Percentiles rank a stretch among this genome's conserved stretches.
Evolutionary conservation across 2,329 filamentous ascomycete species (phyloP).

Genomic region (Ophiocordyceps camponoti-leonardi): DNA sequence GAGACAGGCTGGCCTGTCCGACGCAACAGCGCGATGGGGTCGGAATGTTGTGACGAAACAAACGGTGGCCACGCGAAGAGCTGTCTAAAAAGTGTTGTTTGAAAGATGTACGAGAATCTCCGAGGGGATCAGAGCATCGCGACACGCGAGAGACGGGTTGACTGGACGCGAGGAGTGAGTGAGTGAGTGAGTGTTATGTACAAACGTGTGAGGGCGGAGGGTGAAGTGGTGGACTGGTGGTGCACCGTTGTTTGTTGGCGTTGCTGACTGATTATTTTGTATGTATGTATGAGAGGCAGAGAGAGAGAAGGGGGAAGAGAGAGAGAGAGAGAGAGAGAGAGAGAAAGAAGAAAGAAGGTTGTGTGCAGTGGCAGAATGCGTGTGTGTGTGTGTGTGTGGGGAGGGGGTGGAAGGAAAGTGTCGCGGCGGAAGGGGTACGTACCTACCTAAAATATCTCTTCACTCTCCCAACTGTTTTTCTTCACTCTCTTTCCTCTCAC

Average conservation of each 20-base stretch:
- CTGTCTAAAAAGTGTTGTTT: constrained; percentile 10
- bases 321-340: no score
- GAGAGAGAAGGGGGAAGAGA: constrained; percentile 2
- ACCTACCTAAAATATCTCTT: constrained; percentile 1
- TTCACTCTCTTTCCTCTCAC: not conserved
- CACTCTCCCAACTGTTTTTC: not conserved
- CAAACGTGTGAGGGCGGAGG: constrained; percentile 7
- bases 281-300: constrained; percentile 1
- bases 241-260: constrained; percentile 18
- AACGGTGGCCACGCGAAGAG: constrained; percentile 7
- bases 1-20: constrained; percentile 12
- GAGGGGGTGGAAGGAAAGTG: constrained; percentile 6
- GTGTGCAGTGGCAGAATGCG: no score
- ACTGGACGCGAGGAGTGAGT: not conserved
- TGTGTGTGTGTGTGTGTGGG: constrained; percentile 6
- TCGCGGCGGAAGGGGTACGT: constrained; percentile 6
- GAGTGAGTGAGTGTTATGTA: not conserved
- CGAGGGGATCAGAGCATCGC: not conserved
- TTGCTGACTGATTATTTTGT: constrained; percentile 23
- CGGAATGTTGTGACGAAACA: constrained; percentile 16
- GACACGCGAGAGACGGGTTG: not conserved
- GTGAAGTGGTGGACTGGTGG: no score
- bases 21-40: constrained; percentile 15
- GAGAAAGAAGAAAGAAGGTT: no score
- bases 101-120: constrained; percentile 3